A percentile compares a stretch with the other conserved stretches of the same genome.
These are phyloP conservation scores for Boletus patriciae DNA, from an alignment of 768 basidiomycete species.

Conservation along the genomic window DNA sequence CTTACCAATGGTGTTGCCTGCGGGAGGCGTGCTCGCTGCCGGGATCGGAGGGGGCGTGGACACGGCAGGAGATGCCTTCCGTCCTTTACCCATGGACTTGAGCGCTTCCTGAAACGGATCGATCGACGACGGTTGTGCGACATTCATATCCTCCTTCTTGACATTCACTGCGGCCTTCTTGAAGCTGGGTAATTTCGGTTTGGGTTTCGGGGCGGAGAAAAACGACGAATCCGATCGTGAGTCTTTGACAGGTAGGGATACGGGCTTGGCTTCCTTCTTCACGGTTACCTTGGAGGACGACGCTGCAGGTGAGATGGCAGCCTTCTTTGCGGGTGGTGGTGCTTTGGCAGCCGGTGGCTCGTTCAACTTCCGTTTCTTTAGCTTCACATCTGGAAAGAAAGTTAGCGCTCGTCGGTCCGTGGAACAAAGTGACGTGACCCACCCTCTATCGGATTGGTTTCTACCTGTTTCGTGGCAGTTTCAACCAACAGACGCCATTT, in stretches of 20 bases:
- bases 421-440: slow-evolving; percentile 56
- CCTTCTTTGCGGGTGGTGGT: slow-evolving; percentile 65
- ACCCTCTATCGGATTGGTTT: slow-evolving; percentile 61
- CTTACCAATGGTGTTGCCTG: slow-evolving; percentile 41
- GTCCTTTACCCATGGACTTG: slow-evolving; percentile 66
- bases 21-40: slow-evolving; percentile 34
- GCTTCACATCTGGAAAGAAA: slow-evolving; percentile 46
- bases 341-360: slow-evolving; percentile 48
- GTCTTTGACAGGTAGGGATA: slow-evolving; percentile 54
- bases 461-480: slow-evolving; percentile 46
- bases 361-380: slow-evolving; percentile 74
- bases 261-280: slow-evolving; percentile 57
- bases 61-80: slow-evolving; percentile 61
- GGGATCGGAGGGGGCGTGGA: slow-evolving; percentile 53
- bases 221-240: slow-evolving; percentile 86
- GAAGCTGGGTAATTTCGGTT: slow-evolving; percentile 82
- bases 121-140: slow-evolving; percentile 73
- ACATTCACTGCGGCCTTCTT: slow-evolving; percentile 64
- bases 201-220: slow-evolving; percentile 84
- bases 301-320: slow-evolving; percentile 40
- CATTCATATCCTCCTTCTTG: slow-evolving; percentile 58
- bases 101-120: slow-evolving; percentile 84
- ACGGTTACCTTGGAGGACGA: slow-evolving; percentile 35
- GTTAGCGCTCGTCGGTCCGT: slow-evolving; percentile 26
- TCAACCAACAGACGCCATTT: slow-evolving; percentile 73